These are phyloP conservation scores for Gastrodia elata DNA, from an alignment of 106 monocot genomes.

Conservation along the genomic window DNA sequence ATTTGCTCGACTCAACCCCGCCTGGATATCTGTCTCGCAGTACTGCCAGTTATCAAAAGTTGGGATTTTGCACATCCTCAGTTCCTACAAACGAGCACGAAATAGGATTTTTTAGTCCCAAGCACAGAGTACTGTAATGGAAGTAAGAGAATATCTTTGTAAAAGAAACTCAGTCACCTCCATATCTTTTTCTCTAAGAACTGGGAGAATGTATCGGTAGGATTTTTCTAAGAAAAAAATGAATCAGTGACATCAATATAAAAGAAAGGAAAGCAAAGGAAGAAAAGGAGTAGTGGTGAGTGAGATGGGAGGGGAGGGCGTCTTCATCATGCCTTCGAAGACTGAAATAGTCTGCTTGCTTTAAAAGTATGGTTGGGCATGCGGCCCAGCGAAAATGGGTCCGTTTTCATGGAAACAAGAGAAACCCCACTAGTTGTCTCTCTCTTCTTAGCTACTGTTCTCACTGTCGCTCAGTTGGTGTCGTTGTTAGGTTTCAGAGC, in stretches of 20 bases:
- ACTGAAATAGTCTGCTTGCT: not conserved
- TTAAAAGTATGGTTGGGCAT: not conserved
- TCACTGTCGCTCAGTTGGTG: too few relatives aligned
- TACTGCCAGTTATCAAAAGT: conserved; percentile 14
- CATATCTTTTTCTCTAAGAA: not conserved
- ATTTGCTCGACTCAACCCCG: conserved; percentile 2
- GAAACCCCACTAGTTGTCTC: too few relatives aligned
- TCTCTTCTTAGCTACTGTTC: not conserved
- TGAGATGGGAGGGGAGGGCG: not conserved
- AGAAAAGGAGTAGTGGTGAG: not conserved
- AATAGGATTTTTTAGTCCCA: not conserved
- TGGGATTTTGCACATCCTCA: conserved; percentile 14
- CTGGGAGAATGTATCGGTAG: too few relatives aligned
- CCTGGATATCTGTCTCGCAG: conserved; percentile 24
- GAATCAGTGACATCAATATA: not conserved
- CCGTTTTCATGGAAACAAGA: not conserved
- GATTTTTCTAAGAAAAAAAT: not conserved
- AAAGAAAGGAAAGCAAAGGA: not conserved
- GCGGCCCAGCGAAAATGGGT: not conserved
- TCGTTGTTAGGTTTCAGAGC: too few relatives aligned
- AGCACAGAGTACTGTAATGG: not conserved
- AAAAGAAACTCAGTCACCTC: not conserved
- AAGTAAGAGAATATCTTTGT: not conserved
- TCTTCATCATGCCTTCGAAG: not conserved
- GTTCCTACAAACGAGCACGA: not conserved